These are phyloP conservation scores for Leccinum truebloodii DNA, from an alignment of 768 basidiomycete species.

Conservation along the genomic window DNA sequence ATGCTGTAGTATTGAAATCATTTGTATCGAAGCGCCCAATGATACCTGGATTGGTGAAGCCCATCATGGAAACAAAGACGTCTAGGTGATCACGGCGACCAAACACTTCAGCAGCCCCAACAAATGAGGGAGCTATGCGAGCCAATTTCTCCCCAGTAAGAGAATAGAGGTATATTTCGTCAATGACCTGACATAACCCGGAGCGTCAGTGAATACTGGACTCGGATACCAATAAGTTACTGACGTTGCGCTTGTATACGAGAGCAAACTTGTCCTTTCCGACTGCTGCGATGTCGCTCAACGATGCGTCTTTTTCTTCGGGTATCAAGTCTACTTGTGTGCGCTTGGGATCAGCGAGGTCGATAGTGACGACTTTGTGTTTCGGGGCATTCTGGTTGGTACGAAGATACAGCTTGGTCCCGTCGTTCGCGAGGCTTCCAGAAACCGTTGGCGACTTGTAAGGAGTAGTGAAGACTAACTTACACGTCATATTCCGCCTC, in stretches of 20 bases:
- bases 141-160: slow-evolving; percentile 50
- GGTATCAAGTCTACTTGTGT: slow-evolving; percentile 63
- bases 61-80: slow-evolving; percentile 63
- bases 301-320: slow-evolving; percentile 62
- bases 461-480: slow-evolving; percentile 23
- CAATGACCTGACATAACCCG: slow-evolving; percentile 55
- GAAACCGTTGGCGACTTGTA: slow-evolving; percentile 5
- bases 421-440: slow-evolving; percentile 64
- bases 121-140: slow-evolving; percentile 63
- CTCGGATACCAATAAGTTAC: slow-evolving; percentile 22
- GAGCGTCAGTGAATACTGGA: slow-evolving; percentile 7
- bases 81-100: slow-evolving; percentile 54
- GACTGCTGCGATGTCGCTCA: slow-evolving; percentile 51
- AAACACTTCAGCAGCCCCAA: slow-evolving; percentile 60
- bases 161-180: slow-evolving; percentile 75
- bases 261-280: slow-evolving; percentile 58
- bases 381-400: slow-evolving; percentile 69
- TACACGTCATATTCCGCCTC: slow-evolving; percentile 67
- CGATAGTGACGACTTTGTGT: slow-evolving; percentile 65
- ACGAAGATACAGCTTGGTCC: slow-evolving; percentile 57
- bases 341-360: slow-evolving; percentile 51
- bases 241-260: slow-evolving; percentile 71
- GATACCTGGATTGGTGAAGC: slow-evolving; percentile 74
- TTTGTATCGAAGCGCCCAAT: slow-evolving; percentile 63
- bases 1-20: slow-evolving; percentile 20